Conservation (phyloP, 2,329 filamentous ascomycete genomes). For the Plectosphaerella cucumerina region DNA sequence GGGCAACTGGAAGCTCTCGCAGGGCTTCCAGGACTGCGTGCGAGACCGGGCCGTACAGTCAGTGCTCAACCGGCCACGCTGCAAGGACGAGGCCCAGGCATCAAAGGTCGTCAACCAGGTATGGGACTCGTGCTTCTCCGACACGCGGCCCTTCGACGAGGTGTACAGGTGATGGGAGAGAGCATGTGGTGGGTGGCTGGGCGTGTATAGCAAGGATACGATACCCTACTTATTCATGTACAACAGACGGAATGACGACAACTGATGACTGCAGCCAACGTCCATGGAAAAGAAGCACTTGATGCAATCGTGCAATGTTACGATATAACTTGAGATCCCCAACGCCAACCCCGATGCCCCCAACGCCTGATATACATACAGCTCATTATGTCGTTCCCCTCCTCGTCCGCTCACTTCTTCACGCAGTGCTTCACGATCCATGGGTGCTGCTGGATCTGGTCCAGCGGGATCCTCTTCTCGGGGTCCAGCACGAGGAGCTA, state of each 20-base stretch:
- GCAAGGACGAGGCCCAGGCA: constrained; percentile 83
- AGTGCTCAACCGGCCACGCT: constrained; percentile 71
- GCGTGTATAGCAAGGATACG: constrained; percentile 17
- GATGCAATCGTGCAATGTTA: not conserved
- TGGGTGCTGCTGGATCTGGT: constrained; percentile 83
- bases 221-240: constrained; percentile 7
- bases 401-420: constrained; percentile 48
- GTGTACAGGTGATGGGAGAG: constrained; percentile 66
- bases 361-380: constrained; percentile 1
- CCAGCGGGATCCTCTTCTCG: constrained; percentile 85
- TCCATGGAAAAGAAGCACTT: too few species aligned
- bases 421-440: constrained; percentile 97
- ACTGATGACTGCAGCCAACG: constrained; percentile 2
- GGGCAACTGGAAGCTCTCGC: constrained; percentile 82
- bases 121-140: constrained; percentile 96
- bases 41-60: constrained; percentile 74
- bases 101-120: constrained; percentile 89
- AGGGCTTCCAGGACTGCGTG: constrained; percentile 93
- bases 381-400: constrained; percentile 5
- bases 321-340: too few species aligned
- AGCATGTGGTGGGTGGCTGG: constrained; percentile 1
- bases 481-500: constrained; percentile 88
- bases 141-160: constrained; percentile 94
- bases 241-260: too few species aligned
- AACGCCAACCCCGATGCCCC: not conserved